Evolutionary conservation across 495 filamentous ascomycete genomes (phyloP), one percentile per base, ranked within the genome.

Genomic region (Echria macrotheca): DNA sequence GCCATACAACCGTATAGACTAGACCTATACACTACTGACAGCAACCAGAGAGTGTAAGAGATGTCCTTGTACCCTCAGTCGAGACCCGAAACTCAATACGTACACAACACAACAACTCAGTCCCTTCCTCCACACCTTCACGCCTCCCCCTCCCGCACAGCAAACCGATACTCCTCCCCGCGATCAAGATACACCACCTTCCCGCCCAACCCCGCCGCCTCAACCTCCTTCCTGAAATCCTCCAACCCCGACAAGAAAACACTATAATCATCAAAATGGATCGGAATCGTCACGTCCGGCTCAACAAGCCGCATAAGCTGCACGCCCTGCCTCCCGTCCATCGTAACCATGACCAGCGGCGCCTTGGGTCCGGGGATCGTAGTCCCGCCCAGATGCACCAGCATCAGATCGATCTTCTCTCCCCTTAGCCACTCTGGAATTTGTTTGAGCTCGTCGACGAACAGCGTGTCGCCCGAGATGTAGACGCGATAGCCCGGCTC

Each of bases 391-490:
- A 85, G 65, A 52, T 85, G 84, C 10, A 80, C 70, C 14, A 89
- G 67, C 77, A 87, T 85, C 24, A 88, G 66, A 59, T 87, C 79
- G 38, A 87, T 76, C 47, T 78, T 66, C 17, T 74, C 59, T n/a
- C 65, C 57, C 9, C 42, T 36, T 14, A 72, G 56, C 44, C 65
- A 54, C 48, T 53, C 33, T 0, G 77, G 77, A 44, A 88, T 86
- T 49, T 79, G 69, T 19, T 73, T 63, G 0, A 87, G 72, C 46
- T 86, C 81, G 56, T 81, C 71, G 29, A 82, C 70, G 41, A 84
- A 65, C 5, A 87, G 64, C n/a, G 82, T 87, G 64, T 89, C 83
- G 33, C 83, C 84, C 0, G 82, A 80, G 40, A 88, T 84, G 66
- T 86, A 88, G 53, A 88, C 85, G 21, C 78, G 63, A 51, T 84